Conservation (phyloP, 441 rosid species). For the Breynia disticha region DNA sequence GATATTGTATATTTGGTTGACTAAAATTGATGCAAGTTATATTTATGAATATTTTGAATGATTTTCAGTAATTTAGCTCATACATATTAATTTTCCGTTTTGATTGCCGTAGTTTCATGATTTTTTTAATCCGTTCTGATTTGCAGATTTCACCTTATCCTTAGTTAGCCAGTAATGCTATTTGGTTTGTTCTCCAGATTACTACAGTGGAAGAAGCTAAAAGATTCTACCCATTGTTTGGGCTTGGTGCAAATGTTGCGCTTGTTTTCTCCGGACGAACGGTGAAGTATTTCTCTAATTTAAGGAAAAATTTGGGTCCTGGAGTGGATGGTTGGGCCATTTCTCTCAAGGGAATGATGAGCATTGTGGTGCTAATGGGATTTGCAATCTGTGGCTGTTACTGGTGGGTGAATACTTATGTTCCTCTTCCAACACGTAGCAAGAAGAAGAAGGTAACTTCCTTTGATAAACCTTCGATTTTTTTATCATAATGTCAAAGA, state of each 20-base stretch:
- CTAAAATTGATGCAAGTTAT: no score
- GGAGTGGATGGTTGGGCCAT: slow-evolving; percentile 99
- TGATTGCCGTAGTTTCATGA: no score
- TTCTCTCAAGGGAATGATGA: slow-evolving; percentile 94
- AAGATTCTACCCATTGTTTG: slow-evolving; percentile 86
- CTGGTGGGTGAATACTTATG: slow-evolving; percentile 89
- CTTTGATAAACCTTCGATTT: not conserved
- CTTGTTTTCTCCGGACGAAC: slow-evolving; percentile 92
- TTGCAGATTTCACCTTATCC: no score
- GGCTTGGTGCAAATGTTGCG: slow-evolving; percentile 94
- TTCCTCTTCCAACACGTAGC: slow-evolving; percentile 81
- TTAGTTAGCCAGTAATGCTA: not conserved
- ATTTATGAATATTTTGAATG: no score
- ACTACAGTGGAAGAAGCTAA: slow-evolving; percentile 96
- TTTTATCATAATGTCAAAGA: not conserved
- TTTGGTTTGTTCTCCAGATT: slow-evolving; percentile 41
- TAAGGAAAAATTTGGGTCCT: slow-evolving; percentile 84
- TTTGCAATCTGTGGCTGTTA: slow-evolving; percentile 70
- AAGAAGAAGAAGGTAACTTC: slow-evolving; percentile 83
- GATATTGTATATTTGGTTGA: not conserved
- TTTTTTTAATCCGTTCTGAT: no score
- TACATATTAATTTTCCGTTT: no score
- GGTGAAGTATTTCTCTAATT: slow-evolving; percentile 84
- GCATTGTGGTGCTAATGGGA: slow-evolving; percentile 87
- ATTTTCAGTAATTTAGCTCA: no score